Evolutionary conservation across 1,284 basidiomycete genomes (phyloP).

Genomic region (Trichosporon faecale): DNA sequence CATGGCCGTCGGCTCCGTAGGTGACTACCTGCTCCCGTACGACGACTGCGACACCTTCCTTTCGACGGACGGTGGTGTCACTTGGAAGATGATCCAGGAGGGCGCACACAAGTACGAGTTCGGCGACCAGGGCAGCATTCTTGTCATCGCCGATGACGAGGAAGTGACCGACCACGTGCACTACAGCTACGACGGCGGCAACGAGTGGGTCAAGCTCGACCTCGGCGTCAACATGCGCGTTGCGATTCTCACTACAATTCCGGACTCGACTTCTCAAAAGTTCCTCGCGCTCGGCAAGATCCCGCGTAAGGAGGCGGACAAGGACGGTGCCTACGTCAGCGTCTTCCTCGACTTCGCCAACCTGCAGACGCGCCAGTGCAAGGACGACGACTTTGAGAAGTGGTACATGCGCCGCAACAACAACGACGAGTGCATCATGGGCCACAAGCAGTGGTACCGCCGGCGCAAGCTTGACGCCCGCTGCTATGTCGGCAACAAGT

Average conservation of each 20-base stretch:
- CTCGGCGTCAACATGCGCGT: constrained; percentile 73
- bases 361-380: constrained; percentile 68
- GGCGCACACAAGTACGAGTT: constrained; percentile 94
- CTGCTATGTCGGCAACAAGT: constrained; percentile 92
- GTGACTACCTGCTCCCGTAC: constrained; percentile 68
- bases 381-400: constrained; percentile 71
- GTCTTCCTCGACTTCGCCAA: constrained; percentile 81
- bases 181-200: constrained; percentile 84
- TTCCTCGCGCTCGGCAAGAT: constrained; percentile 76
- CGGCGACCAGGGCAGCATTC: constrained; percentile 78
- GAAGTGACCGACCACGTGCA: constrained; percentile 67
- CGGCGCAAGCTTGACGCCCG: constrained; percentile 78
- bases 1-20: constrained; percentile 91
- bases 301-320: constrained; percentile 59
- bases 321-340: constrained; percentile 65
- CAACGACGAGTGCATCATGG: constrained; percentile 83
- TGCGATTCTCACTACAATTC: constrained; percentile 72
- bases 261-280: constrained; percentile 90
- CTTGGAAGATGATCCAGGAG: constrained; percentile 73
- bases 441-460: constrained; percentile 94
- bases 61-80: constrained; percentile 81
- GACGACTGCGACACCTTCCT: constrained; percentile 89
- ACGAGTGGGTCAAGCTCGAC: constrained; percentile 70
- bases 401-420: constrained; percentile 76
- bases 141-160: constrained; percentile 85